These are phyloP conservation scores for Theileria parva DNA, from an alignment of 169 alveolate species.

Conservation along the genomic window DNA sequence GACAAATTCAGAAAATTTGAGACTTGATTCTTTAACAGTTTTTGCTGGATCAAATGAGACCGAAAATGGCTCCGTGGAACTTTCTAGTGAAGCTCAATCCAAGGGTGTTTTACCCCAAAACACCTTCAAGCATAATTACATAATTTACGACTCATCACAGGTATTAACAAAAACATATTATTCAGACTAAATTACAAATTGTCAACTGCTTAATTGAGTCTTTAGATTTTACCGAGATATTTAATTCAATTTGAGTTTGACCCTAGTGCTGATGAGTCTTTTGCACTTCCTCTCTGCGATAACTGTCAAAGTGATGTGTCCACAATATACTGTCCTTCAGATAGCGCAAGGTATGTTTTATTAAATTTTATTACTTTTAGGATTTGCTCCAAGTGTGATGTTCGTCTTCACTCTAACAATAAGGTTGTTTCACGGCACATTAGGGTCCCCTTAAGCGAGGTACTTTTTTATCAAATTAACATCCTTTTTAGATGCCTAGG, in stretches of 20 bases:
- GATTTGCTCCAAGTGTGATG: slow-evolving; percentile 85
- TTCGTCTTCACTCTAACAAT: slow-evolving; percentile 81
- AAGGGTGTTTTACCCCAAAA: slow-evolving; percentile 88
- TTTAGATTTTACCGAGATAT: slow-evolving; percentile 79
- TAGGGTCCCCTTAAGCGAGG: slow-evolving; percentile 85
- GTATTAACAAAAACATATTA: slow-evolving; percentile 22
- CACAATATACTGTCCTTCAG: slow-evolving; percentile 85
- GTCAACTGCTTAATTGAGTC: neutral
- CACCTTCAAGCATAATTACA: slow-evolving; percentile 82
- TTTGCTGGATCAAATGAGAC: slow-evolving; percentile 21
- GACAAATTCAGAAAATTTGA: slow-evolving; percentile 69
- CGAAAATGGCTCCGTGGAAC: slow-evolving; percentile 43
- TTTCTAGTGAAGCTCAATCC: slow-evolving; percentile 61
- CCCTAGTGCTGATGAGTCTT: slow-evolving; percentile 82
- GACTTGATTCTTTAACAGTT: slow-evolving; percentile 71
- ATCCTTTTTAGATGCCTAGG: slow-evolving; percentile 75
- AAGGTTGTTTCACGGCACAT: slow-evolving; percentile 86
- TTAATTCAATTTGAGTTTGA: slow-evolving; percentile 86
- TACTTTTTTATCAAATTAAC: slow-evolving; percentile 5
- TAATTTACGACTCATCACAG: slow-evolving; percentile 86
- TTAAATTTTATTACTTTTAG: slow-evolving; percentile 20
- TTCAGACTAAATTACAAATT: neutral
- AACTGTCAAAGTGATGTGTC: slow-evolving; percentile 87
- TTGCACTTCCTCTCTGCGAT: slow-evolving; percentile 88
- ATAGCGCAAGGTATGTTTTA: slow-evolving; percentile 71